These are phyloP conservation scores for Aspergillus fischeri DNA, from an alignment of 2,329 filamentous ascomycete genomes.

Conservation along the genomic window DNA sequence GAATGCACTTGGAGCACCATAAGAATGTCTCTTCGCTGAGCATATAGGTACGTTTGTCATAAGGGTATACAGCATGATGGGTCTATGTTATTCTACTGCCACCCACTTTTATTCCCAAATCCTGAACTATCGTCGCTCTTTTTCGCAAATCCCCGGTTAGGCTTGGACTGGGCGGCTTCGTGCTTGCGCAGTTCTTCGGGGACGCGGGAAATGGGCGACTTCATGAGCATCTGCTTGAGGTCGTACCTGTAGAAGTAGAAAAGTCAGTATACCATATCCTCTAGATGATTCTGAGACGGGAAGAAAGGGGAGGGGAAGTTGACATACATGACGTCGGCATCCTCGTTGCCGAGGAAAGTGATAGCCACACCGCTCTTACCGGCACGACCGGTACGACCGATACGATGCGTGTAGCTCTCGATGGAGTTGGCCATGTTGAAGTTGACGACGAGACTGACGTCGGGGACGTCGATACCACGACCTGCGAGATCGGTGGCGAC, in stretches of 20 bases:
- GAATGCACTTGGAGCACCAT: not conserved
- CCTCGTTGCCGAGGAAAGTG: constrained; percentile 89
- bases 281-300: not conserved
- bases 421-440: constrained; percentile 97
- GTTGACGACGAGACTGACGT: constrained; percentile 91
- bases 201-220: constrained; percentile 81
- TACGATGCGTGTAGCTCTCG: constrained; percentile 92
- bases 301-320: not conserved
- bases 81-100: constrained; percentile 13
- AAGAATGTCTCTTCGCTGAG: not conserved
- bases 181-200: constrained; percentile 88
- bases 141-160: constrained; percentile 42
- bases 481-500: constrained; percentile 95
- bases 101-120: constrained; percentile 35
- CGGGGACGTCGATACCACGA: constrained; percentile 94
- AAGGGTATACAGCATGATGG: not conserved
- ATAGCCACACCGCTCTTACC: constrained; percentile 95
- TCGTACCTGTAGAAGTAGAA: constrained; percentile 56
- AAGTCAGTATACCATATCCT: constrained; percentile 12
- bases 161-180: constrained; percentile 85
- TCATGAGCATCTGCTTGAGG: constrained; percentile 89
- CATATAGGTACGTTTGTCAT: not conserved
- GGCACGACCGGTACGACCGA: constrained; percentile 94
- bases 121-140: constrained; percentile 45
- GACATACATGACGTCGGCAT: constrained; percentile 74